Evolutionary conservation across 2,329 filamentous ascomycete species (phyloP), one percentile per base, ranked within the genome.

Genomic region (Ophiosphaerella narmari): DNA sequence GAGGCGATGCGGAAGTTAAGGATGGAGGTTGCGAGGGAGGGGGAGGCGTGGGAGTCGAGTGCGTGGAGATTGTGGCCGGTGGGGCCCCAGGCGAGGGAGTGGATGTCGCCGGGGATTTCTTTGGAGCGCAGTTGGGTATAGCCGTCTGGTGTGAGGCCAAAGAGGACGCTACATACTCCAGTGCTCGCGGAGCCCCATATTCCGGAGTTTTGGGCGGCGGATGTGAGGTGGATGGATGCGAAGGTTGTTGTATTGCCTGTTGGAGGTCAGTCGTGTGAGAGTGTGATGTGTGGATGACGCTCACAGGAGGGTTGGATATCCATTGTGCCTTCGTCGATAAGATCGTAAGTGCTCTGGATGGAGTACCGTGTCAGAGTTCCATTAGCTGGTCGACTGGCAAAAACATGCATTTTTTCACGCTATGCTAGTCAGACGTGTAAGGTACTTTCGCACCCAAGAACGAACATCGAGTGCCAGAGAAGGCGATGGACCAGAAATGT

Each of bases 181-280:
- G 60, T 63, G 29, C 54, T 64, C 13, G 59, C 61, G 3, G 55
- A 54, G 13, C 62, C 60, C 43, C 54, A 64, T 32, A 64, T 64
- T 33, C 46, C 54, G 14, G 51, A 41, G 13, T 52, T 42, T n/a
- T 56, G 47, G 18, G 21, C 18, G 13, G 45, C 51, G n/a, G 59
- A 47, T 7, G 48, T 50, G 9, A 66, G 32, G 16, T 60, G 46
- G 2, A 63, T 48, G 14, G 49, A 47, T 24, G 16, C 39, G 42
- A 62, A 64, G 5, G 37, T 50, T 2, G 60, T 66, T 16, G 59
- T 55, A 31, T 64, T 61, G 46, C 62, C 62, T 64, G 24, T 14
- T 38, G 33, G 12, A 13, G 4, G 7, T 31, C 2, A 31, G 43
- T 31, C 39, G 11, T 31, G 11, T 18, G 18, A 6, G 34, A 21